Evolutionary conservation across 208 protist species (phyloP).

Genomic region (Leishmania tarentolae): DNA sequence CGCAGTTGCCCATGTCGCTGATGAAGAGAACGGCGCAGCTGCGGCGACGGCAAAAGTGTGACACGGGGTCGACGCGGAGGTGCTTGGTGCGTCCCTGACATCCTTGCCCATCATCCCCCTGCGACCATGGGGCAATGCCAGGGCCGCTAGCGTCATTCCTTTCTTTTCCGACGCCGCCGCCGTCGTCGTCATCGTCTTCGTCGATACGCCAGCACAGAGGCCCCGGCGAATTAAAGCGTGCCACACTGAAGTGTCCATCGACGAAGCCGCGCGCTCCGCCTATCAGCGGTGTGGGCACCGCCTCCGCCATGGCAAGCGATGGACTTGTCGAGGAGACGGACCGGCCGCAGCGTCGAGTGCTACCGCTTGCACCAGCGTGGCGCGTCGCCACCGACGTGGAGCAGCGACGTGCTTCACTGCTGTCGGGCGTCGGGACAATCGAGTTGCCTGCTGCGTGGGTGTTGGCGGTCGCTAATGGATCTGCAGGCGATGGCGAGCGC

Average conservation of each 20-base stretch:
- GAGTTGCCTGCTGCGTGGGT: neutral
- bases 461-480: neutral
- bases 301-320: constrained; percentile 25
- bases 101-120: neutral
- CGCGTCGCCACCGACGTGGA: constrained; percentile 6
- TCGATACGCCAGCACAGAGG: constrained; percentile 80
- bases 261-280: constrained; percentile 60
- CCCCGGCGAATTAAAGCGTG: constrained; percentile 58
- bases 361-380: constrained; percentile 1
- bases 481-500: constrained; percentile 8
- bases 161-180: neutral
- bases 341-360: constrained; percentile 7
- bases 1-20: constrained; percentile 77
- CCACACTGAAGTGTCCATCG: constrained; percentile 70
- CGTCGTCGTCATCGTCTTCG: constrained; percentile 8
- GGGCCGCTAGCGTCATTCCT: neutral
- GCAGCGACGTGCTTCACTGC: neutral
- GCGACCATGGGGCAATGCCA: neutral
- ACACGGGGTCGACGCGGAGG: constrained; percentile 9
- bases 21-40: constrained; percentile 68
- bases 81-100: neutral
- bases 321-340: constrained; percentile 18
- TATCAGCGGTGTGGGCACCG: constrained; percentile 41
- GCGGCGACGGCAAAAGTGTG: neutral
- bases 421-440: neutral